Base-by-base conservation (phyloP, 225 moss, liverwort and hornwort genomes). In the Pleurozium schreberi region DNA sequence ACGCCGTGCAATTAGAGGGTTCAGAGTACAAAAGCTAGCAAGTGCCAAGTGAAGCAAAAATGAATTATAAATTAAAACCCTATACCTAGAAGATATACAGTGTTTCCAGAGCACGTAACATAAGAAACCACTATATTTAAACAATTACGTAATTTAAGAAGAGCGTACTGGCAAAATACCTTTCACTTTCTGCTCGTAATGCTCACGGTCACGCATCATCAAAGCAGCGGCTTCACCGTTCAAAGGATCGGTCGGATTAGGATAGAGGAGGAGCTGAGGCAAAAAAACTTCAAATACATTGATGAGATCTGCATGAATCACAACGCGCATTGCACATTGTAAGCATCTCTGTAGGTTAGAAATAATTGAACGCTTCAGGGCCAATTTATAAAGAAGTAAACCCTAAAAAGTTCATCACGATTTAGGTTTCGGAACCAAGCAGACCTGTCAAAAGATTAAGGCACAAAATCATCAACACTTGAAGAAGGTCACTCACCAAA, bases 111-210 rank as follows among this genome's bases (percentile, higher is more conserved):
- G 34, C 45, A 84, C 4, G 34, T 64, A 85, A 68, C 43, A 73
- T 16, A 10, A 45, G 38, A 69, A 19, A 62, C 62, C 78, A n/a
- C 42, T 36, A 45, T 31, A 69, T 33, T 38, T 40, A 40, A 69
- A 75, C 34, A 57, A 63, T 55, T 14, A 38, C 19, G 65, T 18
- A 81, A 45, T 75, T 75, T 59, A 84, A 58, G 38, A 84, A 21
- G 31, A 81, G 80, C 49, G 18, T 57, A 43, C 42, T 84, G 43
- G 43, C 38, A 16, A 49, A 81, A 85, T 89, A 97, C 96, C 97
- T 94, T 98, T 98, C 80, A 98, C 97, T 95, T 98, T 98, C 87
- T 96, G 96, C 92, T 98, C 97, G 84, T 98, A 98, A 87, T 96
- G 94, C 93, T 95, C 95, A 38, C 96, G 94, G 75, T 98, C 96